These are phyloP conservation scores for Withania somnifera DNA, from an alignment of 305 asterid genomes.

Conservation along the genomic window DNA sequence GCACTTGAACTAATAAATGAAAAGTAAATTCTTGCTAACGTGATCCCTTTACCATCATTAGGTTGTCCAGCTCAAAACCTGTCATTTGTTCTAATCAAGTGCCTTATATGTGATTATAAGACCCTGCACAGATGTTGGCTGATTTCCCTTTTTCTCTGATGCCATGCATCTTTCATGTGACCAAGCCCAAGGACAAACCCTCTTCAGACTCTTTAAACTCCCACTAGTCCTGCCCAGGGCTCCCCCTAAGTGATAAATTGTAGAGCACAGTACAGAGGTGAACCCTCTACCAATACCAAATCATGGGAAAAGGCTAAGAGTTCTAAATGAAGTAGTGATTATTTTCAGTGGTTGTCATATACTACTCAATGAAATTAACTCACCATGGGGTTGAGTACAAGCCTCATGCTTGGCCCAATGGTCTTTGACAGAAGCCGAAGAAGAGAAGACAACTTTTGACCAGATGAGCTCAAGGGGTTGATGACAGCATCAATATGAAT, in stretches of 20 bases:
- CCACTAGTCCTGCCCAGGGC: background rate
- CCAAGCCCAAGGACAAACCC: background rate
- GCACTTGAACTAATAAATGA: background rate
- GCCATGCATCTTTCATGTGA: background rate
- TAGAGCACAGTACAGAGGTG: background rate
- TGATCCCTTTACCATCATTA: background rate
- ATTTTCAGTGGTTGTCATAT: background rate
- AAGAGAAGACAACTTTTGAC: constrained; percentile 90
- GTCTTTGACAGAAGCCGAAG: constrained; percentile 74
- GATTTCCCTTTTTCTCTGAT: background rate
- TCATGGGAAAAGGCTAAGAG: background rate
- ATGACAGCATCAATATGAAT: constrained; percentile 94
- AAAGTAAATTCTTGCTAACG: background rate
- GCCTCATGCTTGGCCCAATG: constrained; percentile 85
- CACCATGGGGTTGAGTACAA: constrained; percentile 96
- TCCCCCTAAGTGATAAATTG: background rate
- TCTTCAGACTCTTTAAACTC: background rate
- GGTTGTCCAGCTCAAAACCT: background rate
- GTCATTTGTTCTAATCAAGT: background rate
- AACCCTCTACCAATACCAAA: background rate
- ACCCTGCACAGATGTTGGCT: background rate
- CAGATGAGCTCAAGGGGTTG: constrained; percentile 97
- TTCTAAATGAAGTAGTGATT: background rate
- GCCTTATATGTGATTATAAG: background rate
- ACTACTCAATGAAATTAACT: background rate